Conservation (phyloP, 2,329 filamentous ascomycete species). For the Aspergillus ustus region DNA sequence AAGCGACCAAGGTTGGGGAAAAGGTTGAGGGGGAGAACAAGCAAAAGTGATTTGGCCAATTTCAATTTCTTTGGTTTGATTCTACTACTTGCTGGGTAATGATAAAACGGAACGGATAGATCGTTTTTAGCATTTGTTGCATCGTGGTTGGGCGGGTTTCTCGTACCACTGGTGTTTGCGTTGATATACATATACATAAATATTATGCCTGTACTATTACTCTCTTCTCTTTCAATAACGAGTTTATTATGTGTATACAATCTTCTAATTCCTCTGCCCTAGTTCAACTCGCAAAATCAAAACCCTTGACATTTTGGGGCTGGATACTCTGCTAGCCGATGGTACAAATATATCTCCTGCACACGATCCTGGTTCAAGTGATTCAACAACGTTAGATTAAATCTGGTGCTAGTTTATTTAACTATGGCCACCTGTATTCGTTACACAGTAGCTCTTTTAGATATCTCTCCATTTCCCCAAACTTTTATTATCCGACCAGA, state of each 20-base stretch:
- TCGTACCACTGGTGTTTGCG: slow-evolving; percentile 2
- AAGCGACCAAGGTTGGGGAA: slow-evolving; percentile 10
- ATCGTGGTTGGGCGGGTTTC: slow-evolving; percentile 12
- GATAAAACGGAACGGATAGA: slow-evolving; percentile 4
- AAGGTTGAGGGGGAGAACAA: slow-evolving; percentile 10
- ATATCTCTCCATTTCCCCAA: not conserved
- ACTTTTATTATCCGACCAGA: not conserved
- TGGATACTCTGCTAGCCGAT: not conserved
- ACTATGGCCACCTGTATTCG: not conserved
- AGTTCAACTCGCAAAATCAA: not conserved
- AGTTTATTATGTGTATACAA: not conserved
- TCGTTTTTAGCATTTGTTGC: slow-evolving; percentile 6
- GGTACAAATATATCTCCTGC: not conserved
- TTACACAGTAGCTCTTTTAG: not conserved
- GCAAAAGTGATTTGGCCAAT: slow-evolving; percentile 5
- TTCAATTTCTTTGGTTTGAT: not conserved
- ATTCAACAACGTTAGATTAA: not conserved
- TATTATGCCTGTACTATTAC: not conserved
- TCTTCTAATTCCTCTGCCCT: not conserved
- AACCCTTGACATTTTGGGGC: not conserved
- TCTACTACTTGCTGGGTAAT: not conserved
- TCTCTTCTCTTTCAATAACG: slow-evolving; percentile 6
- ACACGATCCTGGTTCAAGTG: not conserved
- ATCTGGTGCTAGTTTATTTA: not conserved
- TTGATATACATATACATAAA: not conserved